A percentile compares a stretch with the other conserved stretches of the same genome.
Evolutionary conservation across 805 yeast species (phyloP).

Genomic region (Yamadazyma nakazawae): DNA sequence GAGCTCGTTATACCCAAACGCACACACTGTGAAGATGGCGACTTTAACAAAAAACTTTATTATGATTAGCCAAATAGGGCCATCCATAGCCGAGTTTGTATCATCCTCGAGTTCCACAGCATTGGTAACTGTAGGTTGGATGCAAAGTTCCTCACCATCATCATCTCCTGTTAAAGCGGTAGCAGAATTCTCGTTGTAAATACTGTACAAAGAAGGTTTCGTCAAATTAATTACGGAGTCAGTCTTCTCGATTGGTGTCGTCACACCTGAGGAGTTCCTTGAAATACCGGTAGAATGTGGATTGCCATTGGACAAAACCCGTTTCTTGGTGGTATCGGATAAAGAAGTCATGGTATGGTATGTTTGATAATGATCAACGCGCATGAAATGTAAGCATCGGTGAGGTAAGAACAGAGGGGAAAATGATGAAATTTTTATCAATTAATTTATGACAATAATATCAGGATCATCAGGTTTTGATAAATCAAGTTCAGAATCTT

Average conservation of each 20-base stretch:
- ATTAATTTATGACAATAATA: not conserved
- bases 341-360: not conserved
- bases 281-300: not conserved
- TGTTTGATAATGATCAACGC: not conserved
- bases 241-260: slow-evolving; percentile 30
- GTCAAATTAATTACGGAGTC: slow-evolving; percentile 48
- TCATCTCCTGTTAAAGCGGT: slow-evolving; percentile 31
- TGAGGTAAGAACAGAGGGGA: not conserved
- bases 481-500: not conserved
- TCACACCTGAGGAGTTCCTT: slow-evolving; percentile 14
- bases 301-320: slow-evolving; percentile 4
- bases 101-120: not conserved
- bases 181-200: slow-evolving; percentile 45
- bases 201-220: slow-evolving; percentile 48
- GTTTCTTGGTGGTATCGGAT: slow-evolving; percentile 3
- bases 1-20: slow-evolving; percentile 52
- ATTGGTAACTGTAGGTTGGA: slow-evolving; percentile 8
- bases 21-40: slow-evolving; percentile 38
- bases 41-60: slow-evolving; percentile 16
- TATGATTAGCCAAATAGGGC: slow-evolving; percentile 5
- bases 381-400: not conserved
- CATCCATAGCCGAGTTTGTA: slow-evolving; percentile 1
- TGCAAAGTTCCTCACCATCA: slow-evolving; percentile 13
- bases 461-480: not conserved
- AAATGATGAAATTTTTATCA: too few species aligned